These are phyloP conservation scores for Laburnicola sp. DNA, from an alignment of 2,329 filamentous ascomycete species.

Conservation along the genomic window DNA sequence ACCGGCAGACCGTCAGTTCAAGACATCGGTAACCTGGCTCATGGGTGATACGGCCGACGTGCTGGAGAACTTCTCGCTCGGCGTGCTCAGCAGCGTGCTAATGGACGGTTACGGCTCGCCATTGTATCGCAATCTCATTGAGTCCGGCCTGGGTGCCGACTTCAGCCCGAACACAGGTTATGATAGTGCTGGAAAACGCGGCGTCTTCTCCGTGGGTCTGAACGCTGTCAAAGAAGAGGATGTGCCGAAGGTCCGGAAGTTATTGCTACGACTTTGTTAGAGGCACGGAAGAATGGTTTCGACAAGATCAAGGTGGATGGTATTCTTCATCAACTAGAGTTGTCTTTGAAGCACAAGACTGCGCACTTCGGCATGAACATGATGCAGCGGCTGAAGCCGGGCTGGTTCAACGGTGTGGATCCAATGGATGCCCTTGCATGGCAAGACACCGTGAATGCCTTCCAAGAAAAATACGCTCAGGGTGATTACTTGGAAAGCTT, in stretches of 20 bases:
- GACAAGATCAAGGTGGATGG: constrained; percentile 90
- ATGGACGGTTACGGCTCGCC: constrained; percentile 96
- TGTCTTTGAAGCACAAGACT: constrained; percentile 94
- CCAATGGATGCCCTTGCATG: constrained; percentile 89
- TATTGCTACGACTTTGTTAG: constrained; percentile 71
- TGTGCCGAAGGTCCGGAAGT: constrained; percentile 74
- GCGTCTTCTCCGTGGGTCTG: constrained; percentile 87
- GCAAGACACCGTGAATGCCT: constrained; percentile 84
- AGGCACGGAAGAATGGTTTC: constrained; percentile 75
- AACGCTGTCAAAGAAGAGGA: constrained; percentile 85
- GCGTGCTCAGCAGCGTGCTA: constrained; percentile 78
- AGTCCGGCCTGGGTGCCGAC: constrained; percentile 85
- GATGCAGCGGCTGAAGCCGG: constrained; percentile 82
- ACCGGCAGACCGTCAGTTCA: constrained; percentile 83
- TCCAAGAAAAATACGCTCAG: constrained; percentile 74
- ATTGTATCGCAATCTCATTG: constrained; percentile 84
- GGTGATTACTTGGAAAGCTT: constrained; percentile 81
- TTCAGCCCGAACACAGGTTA: constrained; percentile 95
- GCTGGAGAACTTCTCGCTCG: constrained; percentile 84
- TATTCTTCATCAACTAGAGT: constrained; percentile 88
- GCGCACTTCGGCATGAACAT: constrained; percentile 91
- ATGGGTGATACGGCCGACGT: constrained; percentile 81
- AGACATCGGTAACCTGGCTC: constrained; percentile 92
- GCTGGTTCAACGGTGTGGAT: constrained; percentile 95
- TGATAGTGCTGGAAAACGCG: constrained; percentile 73